phyloP scores from a whole-genome alignment of 345 rosid species.

The Syzygium aqueum region DNA sequence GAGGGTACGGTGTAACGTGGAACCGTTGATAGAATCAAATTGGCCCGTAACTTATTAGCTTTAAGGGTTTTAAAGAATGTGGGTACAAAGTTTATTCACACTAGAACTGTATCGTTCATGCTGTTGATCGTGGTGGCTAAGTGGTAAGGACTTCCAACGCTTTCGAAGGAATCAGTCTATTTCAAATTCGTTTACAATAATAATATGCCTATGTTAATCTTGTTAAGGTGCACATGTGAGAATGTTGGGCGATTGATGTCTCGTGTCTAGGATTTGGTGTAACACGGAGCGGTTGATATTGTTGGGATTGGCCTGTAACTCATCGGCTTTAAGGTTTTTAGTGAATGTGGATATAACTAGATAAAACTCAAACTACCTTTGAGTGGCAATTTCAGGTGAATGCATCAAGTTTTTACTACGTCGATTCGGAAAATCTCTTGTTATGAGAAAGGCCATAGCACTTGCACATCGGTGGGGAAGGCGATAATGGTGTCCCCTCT shows the following conservation, averaged over 20 bases:
- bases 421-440: not conserved
- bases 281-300: no score
- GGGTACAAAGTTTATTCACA: not conserved
- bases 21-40: no score
- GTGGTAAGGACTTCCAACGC: not conserved
- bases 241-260: not conserved
- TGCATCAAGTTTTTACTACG: not conserved
- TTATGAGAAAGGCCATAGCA: not conserved
- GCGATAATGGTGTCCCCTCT: not conserved
- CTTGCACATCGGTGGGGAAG: not conserved
- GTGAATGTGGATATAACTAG: accelerated
- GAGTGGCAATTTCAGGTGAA: no score
- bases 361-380: not conserved
- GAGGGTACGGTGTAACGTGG: accelerated
- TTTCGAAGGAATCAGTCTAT: not conserved
- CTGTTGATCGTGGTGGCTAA: not conserved
- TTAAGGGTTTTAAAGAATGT: no score
- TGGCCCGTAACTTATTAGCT: no score
- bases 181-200: no score
- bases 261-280: no score
- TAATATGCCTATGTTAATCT: not conserved
- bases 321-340: not conserved
- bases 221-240: not conserved
- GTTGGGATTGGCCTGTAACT: accelerated
- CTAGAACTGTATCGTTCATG: not conserved